Evolutionary conservation across 306 rosid genomes (phyloP).

Genomic region (Myrica gale): DNA sequence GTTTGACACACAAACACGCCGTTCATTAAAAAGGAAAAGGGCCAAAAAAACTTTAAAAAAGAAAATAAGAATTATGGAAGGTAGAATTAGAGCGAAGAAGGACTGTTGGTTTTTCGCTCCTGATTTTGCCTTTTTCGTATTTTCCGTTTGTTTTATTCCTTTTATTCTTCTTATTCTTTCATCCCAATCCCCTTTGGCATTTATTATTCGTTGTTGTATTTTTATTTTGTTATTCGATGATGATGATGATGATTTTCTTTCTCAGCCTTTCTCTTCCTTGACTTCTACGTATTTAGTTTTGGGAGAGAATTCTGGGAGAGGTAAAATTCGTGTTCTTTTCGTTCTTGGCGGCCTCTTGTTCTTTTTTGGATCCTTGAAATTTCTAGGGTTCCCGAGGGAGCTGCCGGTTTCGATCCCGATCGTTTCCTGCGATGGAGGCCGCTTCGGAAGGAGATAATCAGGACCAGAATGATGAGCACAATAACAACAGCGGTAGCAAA

Average conservation of each 20-base stretch:
- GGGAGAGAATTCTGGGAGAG: constrained; percentile 28
- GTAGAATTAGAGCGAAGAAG: constrained; percentile 53
- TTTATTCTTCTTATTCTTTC: constrained; percentile 50
- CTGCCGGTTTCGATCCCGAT: constrained; percentile 3
- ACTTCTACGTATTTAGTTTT: constrained; percentile 65
- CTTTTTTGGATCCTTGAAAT: constrained; percentile 28
- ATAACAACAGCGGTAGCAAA: constrained; percentile 47
- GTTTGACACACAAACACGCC: constrained; percentile 51
- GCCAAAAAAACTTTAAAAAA: neutral
- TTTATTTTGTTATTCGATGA: constrained; percentile 39
- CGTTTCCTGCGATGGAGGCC: constrained; percentile 58
- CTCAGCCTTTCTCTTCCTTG: constrained; percentile 59
- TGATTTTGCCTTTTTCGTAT: constrained; percentile 39
- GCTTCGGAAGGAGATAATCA: constrained; percentile 68
- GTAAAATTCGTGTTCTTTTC: constrained; percentile 31
- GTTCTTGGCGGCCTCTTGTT: constrained; percentile 4
- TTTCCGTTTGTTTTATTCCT: constrained; percentile 44
- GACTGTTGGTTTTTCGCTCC: constrained; percentile 52
- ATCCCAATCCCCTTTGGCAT: constrained; percentile 35
- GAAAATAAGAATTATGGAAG: constrained; percentile 54
- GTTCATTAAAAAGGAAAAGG: constrained; percentile 34
- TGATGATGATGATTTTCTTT: constrained; percentile 33
- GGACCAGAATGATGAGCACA: constrained; percentile 37
- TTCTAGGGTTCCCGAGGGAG: constrained; percentile 50
- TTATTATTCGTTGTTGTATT: constrained; percentile 26